Evolutionary conservation across 345 rosid species (phyloP).

Genomic region (Garcia nutans): DNA sequence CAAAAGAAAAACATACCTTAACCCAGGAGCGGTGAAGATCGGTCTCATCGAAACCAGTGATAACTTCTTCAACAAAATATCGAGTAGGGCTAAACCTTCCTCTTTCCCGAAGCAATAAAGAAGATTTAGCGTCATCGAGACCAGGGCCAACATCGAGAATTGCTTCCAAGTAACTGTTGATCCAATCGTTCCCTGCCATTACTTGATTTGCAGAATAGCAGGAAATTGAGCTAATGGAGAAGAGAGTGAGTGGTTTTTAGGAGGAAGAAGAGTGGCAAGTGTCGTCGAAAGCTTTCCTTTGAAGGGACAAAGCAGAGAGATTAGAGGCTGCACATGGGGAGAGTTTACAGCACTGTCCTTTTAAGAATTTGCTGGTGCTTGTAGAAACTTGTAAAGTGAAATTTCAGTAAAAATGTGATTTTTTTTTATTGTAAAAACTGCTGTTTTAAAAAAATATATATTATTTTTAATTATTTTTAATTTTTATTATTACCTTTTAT

Average conservation of each 20-base stretch:
- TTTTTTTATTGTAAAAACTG: too few species aligned
- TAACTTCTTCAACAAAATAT: slow-evolving; percentile 95
- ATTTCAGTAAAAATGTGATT: too few species aligned
- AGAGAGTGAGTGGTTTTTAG: not conserved
- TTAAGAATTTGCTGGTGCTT: too few species aligned
- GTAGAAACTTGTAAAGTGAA: too few species aligned
- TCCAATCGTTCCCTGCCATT: slow-evolving; percentile 99
- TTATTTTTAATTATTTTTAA: too few species aligned
- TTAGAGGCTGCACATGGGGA: not conserved
- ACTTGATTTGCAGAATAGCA: too few species aligned
- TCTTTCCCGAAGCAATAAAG: slow-evolving; percentile 84
- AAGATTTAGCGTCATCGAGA: slow-evolving; percentile 74
- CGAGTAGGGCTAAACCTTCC: slow-evolving; percentile 97
- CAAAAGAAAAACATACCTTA: slow-evolving; percentile 34
- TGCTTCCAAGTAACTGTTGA: slow-evolving; percentile 95
- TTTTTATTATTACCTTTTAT: too few species aligned
- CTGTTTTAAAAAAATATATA: too few species aligned
- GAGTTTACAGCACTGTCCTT: not conserved
- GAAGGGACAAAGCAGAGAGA: not conserved
- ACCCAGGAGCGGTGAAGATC: slow-evolving; percentile 95
- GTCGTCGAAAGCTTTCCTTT: not conserved
- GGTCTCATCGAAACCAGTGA: slow-evolving; percentile 95
- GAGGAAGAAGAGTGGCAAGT: not conserved
- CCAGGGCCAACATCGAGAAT: slow-evolving; percentile 96
- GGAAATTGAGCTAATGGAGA: not conserved